Evolutionary conservation across 495 filamentous ascomycete genomes (phyloP).

Genomic region (Penicillium soppii): DNA sequence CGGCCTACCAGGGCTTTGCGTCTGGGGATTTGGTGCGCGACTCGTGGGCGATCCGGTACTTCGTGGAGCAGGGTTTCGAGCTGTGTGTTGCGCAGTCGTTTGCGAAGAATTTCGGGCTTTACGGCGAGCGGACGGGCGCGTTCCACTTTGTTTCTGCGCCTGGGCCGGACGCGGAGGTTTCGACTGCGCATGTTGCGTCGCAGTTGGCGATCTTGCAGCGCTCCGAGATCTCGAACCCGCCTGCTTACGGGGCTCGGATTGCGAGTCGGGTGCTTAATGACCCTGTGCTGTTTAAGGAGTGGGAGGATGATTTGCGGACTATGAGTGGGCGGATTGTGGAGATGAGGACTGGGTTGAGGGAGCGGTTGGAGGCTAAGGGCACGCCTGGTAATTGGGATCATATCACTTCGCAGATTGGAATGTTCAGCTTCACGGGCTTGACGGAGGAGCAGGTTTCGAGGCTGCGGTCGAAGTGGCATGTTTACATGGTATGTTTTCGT

Average conservation of each 20-base stretch:
- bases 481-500: constrained; percentile 73
- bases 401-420: constrained; percentile 97
- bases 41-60: constrained; percentile 88
- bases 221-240: constrained; percentile 95
- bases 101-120: constrained; percentile 98
- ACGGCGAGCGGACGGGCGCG: constrained; percentile 91
- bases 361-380: constrained; percentile 70
- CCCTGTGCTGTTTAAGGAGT: constrained; percentile 77
- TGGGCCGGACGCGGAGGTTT: constrained; percentile 60
- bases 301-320: constrained; percentile 87
- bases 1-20: constrained; percentile 96
- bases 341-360: constrained; percentile 76
- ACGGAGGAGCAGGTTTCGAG: constrained; percentile 80
- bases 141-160: constrained; percentile 92
- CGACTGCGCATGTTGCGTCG: constrained; percentile 65
- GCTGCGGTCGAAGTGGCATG: constrained; percentile 75
- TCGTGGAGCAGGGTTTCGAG: constrained; percentile 93
- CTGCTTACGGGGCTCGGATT: constrained; percentile 89
- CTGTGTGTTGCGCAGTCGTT: constrained; percentile 94
- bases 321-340: constrained; percentile 93
- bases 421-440: constrained; percentile 98
- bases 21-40: constrained; percentile 85
- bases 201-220: constrained; percentile 95
- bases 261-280: constrained; percentile 84
- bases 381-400: constrained; percentile 95